Evolutionary conservation across 352 stramenopile species (phyloP), one percentile per base, ranked within the genome.

Genomic region (Peronospora farinosa): DNA sequence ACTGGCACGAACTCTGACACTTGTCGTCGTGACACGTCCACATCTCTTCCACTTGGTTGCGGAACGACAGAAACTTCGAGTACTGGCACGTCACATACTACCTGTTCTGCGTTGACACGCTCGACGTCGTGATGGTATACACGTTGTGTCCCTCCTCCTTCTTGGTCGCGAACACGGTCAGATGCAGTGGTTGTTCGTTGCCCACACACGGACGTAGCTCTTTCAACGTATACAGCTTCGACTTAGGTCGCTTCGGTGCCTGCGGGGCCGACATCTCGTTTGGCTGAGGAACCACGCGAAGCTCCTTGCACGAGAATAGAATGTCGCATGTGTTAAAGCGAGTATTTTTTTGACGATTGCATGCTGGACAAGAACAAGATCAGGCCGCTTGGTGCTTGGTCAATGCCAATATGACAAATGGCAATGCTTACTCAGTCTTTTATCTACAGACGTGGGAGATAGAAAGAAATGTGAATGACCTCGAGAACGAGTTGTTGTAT

Each of bases 1-100:
- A 78, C 43, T 88, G 62, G 54, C 74, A 86, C 30, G 77, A 84
- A 23, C 74, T 74, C 17, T 49, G 63, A 64, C 77, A 86, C 64
- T 82, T 84, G 39, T 48, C 23, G 30, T 63, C 63, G 51, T 74
- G 58, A 53, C 77, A 88, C 21, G 77, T 86, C 65, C 65, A 69
- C 30, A 75, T 51, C 40, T 85, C 64, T 16, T 78, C 64, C 38
- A 88, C 57, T 40, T 75, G 62, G 60, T 55, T 67, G 49, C 75
- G 77, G 61, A 88, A 81, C 9, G 69, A 63, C 48, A 70, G 57
- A 45, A 88, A 83, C 63, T 85, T 72, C 28, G 70, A 85, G 70
- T 79, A 83, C 15, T 70, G 73, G 67, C 83, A 86, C 46, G 72
- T 68, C 23, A 78, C 70, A 12, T 57, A 57, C 69, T 72, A 83